Evolutionary conservation across 2,329 filamentous ascomycete species (phyloP), one percentile per base, ranked within the genome.

Genomic region (Claviceps fusiformis): DNA sequence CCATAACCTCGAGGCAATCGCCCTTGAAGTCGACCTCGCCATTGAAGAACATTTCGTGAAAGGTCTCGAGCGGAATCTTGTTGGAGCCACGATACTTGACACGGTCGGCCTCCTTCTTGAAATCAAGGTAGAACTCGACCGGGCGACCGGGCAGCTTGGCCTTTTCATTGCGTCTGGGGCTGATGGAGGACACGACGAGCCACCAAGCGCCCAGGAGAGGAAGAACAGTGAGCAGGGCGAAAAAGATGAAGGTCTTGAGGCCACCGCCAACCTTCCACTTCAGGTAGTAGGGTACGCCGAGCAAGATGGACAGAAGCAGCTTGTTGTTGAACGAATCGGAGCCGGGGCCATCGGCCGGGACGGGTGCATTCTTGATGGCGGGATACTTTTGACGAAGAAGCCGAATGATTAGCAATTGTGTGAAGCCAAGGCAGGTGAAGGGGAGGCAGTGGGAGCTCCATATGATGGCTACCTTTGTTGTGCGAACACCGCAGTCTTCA

Each of bases 21-120:
- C 90, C 91, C 71, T 95, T 97, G 79, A 96, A 92, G 63, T 95
- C 89, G 60, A 95, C 90, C 56, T 95, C 84, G 57, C 89, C 89
- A 67, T 93, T 86, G 72, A 97, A 95, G 79, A 96, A 97, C 86
- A 92, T 95, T 73, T 96, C 91, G 69, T 95, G 85, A 78, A 97
- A 97, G 29, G 89, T 95, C 76, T 95, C 86, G 77, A 95, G 86
- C 54, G 89, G 85, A 58, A 93, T 89, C 75, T 87, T 91, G 74
- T 80, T 87, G 70, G 79, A 79, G 70, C 88, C 88, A 62, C 80
- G 78, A 74, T 89, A 93, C 73, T 84, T 89, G 64, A 70, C 67
- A 65, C 76, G 68, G 65, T 82, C 78, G 55, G 70, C 70, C n/a
- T 74, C 71, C 62, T 79, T 80, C 73, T 89, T 87, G 78, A 93